phyloP scores from a whole-genome alignment of 306 rosid genomes.

The Ochetophila trinervis region DNA sequence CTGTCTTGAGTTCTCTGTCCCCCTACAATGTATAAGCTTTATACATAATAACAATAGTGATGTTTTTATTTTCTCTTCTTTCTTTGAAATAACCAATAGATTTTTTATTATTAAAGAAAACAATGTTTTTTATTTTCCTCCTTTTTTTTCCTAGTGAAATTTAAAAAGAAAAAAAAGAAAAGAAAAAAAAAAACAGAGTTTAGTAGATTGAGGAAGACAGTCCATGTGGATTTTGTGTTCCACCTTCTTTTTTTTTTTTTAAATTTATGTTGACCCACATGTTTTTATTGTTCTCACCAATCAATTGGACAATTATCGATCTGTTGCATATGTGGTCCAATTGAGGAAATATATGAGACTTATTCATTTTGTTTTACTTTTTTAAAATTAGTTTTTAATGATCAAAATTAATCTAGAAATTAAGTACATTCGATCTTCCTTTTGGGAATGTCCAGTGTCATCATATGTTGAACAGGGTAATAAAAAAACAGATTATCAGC shows the following conservation, averaged over 20 bases:
- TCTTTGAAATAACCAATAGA: no score
- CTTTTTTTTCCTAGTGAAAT: no score
- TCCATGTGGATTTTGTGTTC: slow-evolving; percentile 52
- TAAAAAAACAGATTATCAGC: no score
- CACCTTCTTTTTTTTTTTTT: slow-evolving; percentile 12
- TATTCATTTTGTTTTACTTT: no score
- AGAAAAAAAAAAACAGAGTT: neutral
- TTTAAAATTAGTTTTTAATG: no score
- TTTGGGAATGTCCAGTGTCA: slow-evolving; percentile 16
- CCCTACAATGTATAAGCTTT: no score
- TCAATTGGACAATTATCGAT: slow-evolving; percentile 27
- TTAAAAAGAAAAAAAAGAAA: neutral
- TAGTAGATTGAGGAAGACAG: slow-evolving; percentile 25
- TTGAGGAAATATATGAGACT: neutral
- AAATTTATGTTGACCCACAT: slow-evolving; percentile 35
- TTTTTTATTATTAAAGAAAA: neutral
- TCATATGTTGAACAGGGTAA: neutral
- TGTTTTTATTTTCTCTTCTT: no score
- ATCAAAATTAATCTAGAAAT: no score
- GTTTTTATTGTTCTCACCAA: slow-evolving; percentile 39
- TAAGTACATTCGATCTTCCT: no score
- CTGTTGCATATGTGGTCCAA: slow-evolving; percentile 26
- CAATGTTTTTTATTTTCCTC: neutral
- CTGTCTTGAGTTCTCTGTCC: no score
- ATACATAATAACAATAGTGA: no score